Evolutionary conservation across 2,329 filamentous ascomycete genomes (phyloP), one percentile per base, ranked within the genome.

Genomic region (Periconia macrospinosa): DNA sequence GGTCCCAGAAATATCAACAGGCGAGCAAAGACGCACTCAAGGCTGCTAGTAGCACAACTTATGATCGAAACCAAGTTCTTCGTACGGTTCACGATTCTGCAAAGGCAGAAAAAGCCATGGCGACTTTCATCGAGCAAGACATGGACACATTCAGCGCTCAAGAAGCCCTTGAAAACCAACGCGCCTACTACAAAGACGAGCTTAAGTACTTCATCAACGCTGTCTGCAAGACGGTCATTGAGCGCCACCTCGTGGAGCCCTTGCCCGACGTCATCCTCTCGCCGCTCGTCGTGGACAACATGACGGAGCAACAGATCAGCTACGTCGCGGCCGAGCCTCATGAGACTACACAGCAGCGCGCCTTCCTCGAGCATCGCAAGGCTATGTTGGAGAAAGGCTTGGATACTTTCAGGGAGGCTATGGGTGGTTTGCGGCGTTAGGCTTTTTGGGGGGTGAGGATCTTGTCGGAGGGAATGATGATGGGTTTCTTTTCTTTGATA

Each of bases 161-260:
- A 20, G 67, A 75, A n/a, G 70, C 70, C 3, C 60, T 75, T 5
- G 70, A 73, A 45, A 59, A 57, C 43, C 57, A 66, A 46, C 37
- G 58, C n/a, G 72, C 71, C 0, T 70, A 69, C 54, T 75, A 75
- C 65, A 49, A 48, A 67, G 65, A 69, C 47, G 65, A 70, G 43
- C 49, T 69, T 10, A 70, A 68, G 45, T 67, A 63, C 54, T 74
- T 74, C 63, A 54, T 68, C 49, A 58, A 56, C 27, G 61, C 53
- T 17, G 60, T 75, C 44, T 65, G 61, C 35, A 68, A 69, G 35
- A 60, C 69, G 18, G 66, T 70, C 37, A 60, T 75, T 44, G 72
- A 76, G 53, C 70, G 72, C 18, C 60, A 71, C 52, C 59, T 75
- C 1, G 54, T 76, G 14, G 35, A 54, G 8, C 48, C 60, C 6